Base-by-base conservation (phyloP, 257 asterid species). In the Solanum sitiens region DNA sequence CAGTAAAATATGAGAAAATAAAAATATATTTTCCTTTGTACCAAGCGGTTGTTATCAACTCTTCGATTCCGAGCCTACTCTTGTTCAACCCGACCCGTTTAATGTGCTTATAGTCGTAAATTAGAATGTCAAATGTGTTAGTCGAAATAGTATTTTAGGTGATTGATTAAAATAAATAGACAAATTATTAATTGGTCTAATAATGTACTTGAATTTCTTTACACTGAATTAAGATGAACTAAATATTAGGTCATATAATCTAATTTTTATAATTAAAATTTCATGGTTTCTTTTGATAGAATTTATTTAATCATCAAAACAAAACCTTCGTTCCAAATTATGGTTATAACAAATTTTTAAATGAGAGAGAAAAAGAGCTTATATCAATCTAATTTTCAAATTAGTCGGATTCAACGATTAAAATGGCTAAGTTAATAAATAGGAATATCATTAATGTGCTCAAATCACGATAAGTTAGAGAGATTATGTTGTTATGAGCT, bases 381-480 rank as follows among this genome's bases (percentile, higher is more conserved):
- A 50, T 15, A 50, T 50, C 61, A 15, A 5, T 50, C 63, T 67
- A 67, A 27, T 13, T 67, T 67, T 27, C 4, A 11, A 2, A 70
- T 15, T 1, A 70, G n/a, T 32, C 0, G n/a, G 5, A 70, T 70
- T 15, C 2, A 8, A 3, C 6, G 0, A 15, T 30, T 10, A 30
- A 67, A 70, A 7, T 70, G 20, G 23, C 20, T 15, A 14, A 68
- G 10, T 30, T 14, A 13, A 68, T 27, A 30, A 68, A 30, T 68
- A 68, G 8, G n/a, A 8, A 16, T 15, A 14, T 30, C 7, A 30
- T 15, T 15, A 70, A 32, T 70, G 2, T 70, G 12, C 12, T 30
- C 76, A 32, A 70, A 32, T 3, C 1, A 3, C 11, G 5, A 16
- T 8, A 70, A 1, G 10, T 68, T 70, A 2, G 12, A 3, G 5